A percentile compares a stretch with the other conserved stretches of the same genome.
Evolutionary conservation across 2,329 filamentous ascomycete genomes (phyloP).

Genomic region (Tympanopsis confertula): DNA sequence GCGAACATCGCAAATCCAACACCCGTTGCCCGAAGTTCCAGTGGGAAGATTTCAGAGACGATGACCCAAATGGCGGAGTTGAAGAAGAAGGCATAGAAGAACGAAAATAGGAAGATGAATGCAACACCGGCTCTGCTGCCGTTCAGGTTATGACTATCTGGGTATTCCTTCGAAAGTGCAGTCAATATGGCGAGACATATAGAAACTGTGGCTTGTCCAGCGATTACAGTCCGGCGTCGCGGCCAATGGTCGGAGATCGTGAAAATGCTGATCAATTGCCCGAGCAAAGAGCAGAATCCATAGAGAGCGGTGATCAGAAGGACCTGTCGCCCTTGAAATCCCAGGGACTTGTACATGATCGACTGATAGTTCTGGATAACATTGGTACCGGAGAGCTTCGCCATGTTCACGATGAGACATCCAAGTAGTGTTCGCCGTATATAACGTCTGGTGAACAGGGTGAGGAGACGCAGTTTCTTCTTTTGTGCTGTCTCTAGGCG

Average conservation of each 20-base stretch:
- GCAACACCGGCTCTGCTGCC: conserved; percentile 13
- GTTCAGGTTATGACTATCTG: conserved; percentile 6
- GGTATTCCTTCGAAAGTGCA: conserved; percentile 9
- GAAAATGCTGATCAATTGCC: conserved; percentile 15
- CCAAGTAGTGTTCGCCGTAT: conserved; percentile 13
- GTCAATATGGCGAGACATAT: conserved; percentile 8
- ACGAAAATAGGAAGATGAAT: conserved; percentile 18
- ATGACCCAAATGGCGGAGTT: conserved; percentile 18
- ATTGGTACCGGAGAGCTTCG: conserved; percentile 14
- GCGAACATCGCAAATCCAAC: conserved; percentile 14
- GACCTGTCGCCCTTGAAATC: conserved; percentile 31
- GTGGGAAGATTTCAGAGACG: conserved; percentile 14
- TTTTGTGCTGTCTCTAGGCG: conserved; percentile 8
- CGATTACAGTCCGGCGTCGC: conserved; percentile 8
- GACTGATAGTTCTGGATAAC: conserved; percentile 20
- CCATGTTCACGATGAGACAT: conserved; percentile 16
- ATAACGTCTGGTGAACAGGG: conserved; percentile 16
- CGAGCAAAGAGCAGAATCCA: conserved; percentile 18
- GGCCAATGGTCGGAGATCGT: conserved; percentile 16
- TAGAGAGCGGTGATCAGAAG: conserved; percentile 33
- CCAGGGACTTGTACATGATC: conserved; percentile 26
- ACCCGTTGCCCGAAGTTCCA: conserved; percentile 12
- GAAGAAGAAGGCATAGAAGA: conserved; percentile 17
- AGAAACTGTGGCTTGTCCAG: conserved; percentile 8
- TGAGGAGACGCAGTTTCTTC: conserved; percentile 6